Conservation (phyloP, 1,284 basidiomycete species). For the Fomitopsis schrenkii region DNA sequence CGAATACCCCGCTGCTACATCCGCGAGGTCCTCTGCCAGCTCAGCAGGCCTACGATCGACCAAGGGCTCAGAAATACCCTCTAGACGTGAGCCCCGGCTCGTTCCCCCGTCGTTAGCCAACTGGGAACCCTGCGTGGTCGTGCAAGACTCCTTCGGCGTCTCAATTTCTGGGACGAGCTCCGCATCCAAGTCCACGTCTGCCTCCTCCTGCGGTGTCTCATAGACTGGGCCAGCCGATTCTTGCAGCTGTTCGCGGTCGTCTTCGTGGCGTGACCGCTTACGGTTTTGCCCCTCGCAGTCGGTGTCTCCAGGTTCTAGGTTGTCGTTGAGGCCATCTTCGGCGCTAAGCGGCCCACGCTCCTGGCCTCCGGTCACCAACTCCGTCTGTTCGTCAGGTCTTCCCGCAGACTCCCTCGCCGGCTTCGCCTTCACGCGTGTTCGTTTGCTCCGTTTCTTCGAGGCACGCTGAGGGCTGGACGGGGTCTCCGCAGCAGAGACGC, state of each 20-base stretch:
- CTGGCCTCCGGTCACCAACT: neutral
- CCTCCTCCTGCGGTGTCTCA: neutral
- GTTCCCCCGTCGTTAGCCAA: no score
- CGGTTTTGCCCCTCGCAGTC: neutral
- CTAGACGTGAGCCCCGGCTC: no score
- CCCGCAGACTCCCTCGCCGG: neutral
- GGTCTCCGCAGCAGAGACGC: neutral
- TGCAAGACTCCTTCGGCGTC: neutral
- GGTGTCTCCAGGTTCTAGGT: neutral
- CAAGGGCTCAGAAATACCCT: no score
- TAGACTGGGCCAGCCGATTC: neutral
- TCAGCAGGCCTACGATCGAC: no score
- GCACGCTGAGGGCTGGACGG: neutral
- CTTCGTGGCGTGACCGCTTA: neutral
- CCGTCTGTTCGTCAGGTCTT: neutral
- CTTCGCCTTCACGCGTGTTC: neutral
- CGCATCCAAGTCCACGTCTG: neutral
- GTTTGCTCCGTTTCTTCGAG: neutral
- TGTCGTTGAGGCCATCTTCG: no score
- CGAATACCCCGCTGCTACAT: no score
- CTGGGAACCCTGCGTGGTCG: no score
- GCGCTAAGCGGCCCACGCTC: no score
- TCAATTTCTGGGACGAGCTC: neutral
- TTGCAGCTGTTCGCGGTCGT: neutral
- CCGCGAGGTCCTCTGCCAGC: no score